Conservation (phyloP, 2,329 filamentous ascomycete species). For the Diaporthe aspalathi region DNA sequence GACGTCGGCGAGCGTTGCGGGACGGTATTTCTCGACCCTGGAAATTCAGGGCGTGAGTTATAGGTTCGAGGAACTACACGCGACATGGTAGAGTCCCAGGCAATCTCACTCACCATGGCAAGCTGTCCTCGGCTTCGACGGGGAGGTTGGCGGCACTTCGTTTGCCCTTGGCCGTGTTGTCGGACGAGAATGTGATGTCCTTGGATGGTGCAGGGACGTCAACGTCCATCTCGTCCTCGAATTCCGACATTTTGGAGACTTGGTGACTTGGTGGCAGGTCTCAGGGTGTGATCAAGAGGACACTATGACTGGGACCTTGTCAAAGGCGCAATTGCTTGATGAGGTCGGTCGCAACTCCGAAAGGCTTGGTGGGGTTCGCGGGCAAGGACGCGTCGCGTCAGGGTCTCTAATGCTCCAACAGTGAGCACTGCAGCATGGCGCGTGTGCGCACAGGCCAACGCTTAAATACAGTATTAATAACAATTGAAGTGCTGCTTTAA, state of each 20-base stretch:
- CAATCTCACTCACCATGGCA: conserved; percentile 79
- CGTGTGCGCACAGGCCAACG: conserved; percentile 17
- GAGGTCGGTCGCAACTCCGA: not conserved
- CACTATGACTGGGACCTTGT: not conserved
- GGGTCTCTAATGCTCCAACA: not conserved
- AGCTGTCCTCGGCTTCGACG: conserved; percentile 90
- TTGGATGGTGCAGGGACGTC: conserved; percentile 61
- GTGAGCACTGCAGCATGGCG: not conserved
- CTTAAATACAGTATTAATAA: too few relatives aligned
- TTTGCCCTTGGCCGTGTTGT: conserved; percentile 85
- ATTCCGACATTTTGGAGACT: conserved; percentile 64
- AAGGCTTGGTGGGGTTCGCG: conserved; percentile 18
- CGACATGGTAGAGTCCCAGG: too few relatives aligned
- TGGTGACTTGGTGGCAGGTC: not conserved
- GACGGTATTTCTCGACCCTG: conserved; percentile 97
- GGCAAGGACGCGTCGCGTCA: conserved; percentile 31
- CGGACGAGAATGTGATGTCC: conserved; percentile 76
- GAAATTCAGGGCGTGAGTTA: not conserved
- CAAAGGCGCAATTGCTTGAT: not conserved
- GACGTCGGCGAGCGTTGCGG: conserved; percentile 88
- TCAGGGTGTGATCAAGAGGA: too few relatives aligned
- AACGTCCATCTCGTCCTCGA: conserved; percentile 71
- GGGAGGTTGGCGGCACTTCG: conserved; percentile 92
- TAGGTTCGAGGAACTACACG: not conserved
- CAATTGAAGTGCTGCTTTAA: too few relatives aligned